Conservation (phyloP, 148 eudicot species). For the Vaccinium myrtillus region DNA sequence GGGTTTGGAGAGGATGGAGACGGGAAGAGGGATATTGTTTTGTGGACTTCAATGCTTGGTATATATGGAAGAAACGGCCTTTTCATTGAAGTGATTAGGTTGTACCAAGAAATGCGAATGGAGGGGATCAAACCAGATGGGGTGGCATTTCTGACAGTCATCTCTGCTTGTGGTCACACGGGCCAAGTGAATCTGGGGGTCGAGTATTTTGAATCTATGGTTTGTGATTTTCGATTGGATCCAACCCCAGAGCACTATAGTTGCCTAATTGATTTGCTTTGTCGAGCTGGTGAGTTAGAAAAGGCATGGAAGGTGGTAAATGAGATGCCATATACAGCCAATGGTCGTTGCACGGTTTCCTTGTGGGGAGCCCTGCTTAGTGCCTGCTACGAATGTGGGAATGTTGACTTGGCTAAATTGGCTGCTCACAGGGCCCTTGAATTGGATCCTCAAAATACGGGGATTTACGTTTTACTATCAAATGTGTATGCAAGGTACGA, state of each 20-base stretch:
- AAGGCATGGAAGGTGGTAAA: constrained; percentile 57
- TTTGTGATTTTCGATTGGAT: constrained; percentile 40
- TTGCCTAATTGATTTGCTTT: constrained; percentile 59
- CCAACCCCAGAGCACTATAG: constrained; percentile 65
- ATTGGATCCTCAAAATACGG: constrained; percentile 57
- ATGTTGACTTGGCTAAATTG: constrained; percentile 53
- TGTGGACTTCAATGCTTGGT: constrained; percentile 82
- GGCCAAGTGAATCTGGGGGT: constrained; percentile 68
- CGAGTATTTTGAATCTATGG: constrained; percentile 55
- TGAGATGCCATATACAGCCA: constrained; percentile 35
- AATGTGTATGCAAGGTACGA: constrained; percentile 57
- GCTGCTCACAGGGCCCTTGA: constrained; percentile 69
- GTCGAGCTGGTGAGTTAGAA: constrained; percentile 73
- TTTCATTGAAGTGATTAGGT: constrained; percentile 38
- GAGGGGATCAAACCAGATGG: constrained; percentile 62
- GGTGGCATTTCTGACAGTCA: constrained; percentile 56
- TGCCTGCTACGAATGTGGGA: constrained; percentile 56
- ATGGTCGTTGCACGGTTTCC: constrained; percentile 33
- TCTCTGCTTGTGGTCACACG: constrained; percentile 66
- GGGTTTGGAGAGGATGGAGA: constrained; percentile 36
- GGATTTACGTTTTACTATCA: constrained; percentile 55
- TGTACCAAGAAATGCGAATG: constrained; percentile 51
- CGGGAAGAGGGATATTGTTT: constrained; percentile 49
- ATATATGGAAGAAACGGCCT: constrained; percentile 60
- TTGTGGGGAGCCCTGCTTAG: constrained; percentile 71